Evolutionary conservation across 139 green algal species (phyloP), one percentile per base, ranked within the genome.

Genomic region (Pycnococcus provasolii): DNA sequence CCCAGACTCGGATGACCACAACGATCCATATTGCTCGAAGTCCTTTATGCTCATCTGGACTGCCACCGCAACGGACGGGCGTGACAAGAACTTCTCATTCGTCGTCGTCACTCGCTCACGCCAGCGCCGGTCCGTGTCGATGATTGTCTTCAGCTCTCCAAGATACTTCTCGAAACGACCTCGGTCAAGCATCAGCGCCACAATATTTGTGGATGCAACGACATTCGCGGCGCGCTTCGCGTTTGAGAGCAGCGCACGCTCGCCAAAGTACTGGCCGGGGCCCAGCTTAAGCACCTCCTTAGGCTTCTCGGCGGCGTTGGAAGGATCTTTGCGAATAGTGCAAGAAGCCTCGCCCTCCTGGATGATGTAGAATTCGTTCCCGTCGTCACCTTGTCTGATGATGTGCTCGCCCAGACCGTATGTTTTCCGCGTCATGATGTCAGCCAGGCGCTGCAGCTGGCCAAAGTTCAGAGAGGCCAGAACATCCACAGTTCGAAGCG

Each of bases 291-390:
- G 66, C 44, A 86, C 77, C 75, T 86, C 70, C 48, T 66, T 64
- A 11, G 62, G 45, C 42, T 53, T 52, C 40, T 69, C 73, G 3
- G 46, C 72, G 52, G 1, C 67, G 42, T 55, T 65, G 6, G 46
- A 58, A 4, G 66, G 64, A 64, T 84, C 76, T 72, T 81, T 80
- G 2, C 68, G 42, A 54, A 84, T 73, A 8, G 46, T 75, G 42
- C 74, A 60, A 3, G 62, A 65, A 40, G 95, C 94, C 13, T 62
- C 64, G 9, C 89, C 89, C 6, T 86, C 73, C 70, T 93, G 72
- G 9, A 95, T 82, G 60, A 96, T 81, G 71, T 91, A 96, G 54
- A 96, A 96, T 3, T 62, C 79, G 69, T 95, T 83, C 1, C 85
- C 89, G 63, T 58, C 60, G 43, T 87, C 83, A 4, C 80, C 82